phyloP scores from a whole-genome alignment of 2,329 filamentous ascomycete genomes.

The Macrophomina pseudophaseolina region DNA sequence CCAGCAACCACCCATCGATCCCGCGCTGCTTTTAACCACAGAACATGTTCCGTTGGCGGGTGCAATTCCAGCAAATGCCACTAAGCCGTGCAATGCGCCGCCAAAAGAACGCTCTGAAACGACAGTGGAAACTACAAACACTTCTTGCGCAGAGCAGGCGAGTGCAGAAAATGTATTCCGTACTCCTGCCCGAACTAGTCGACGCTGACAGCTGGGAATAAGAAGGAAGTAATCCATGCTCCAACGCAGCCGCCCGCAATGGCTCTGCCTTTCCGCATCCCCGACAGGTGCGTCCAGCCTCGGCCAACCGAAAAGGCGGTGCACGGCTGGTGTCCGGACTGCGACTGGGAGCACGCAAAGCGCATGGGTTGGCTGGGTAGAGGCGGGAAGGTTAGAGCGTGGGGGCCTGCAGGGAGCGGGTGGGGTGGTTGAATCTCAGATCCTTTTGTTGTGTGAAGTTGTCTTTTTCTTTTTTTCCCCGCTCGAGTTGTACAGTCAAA shows the following conservation, averaged over 20 bases:
- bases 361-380: constrained; percentile 8
- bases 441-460: too few species aligned
- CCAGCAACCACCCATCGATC: not conserved
- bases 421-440: constrained; percentile 5
- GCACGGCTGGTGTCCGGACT: constrained; percentile 17
- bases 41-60: not conserved
- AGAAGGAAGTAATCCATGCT: not conserved
- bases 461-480: too few species aligned
- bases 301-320: not conserved
- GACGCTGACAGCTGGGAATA: not conserved
- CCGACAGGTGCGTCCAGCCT: not conserved
- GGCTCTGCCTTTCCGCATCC: not conserved
- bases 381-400: constrained; percentile 4
- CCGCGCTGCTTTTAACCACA: not conserved
- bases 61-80: not conserved
- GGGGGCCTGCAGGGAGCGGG: not conserved
- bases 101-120: not conserved
- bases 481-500: not conserved
- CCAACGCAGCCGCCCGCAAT: not conserved
- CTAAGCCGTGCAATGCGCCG: not conserved
- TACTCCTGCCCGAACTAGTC: not conserved
- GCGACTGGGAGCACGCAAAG: constrained; percentile 16
- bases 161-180: too few species aligned
- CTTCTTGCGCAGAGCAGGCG: not conserved
- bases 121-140: not conserved